Conservation (phyloP, 2,329 filamentous ascomycete genomes). For the Aspergillus sp. region DNA sequence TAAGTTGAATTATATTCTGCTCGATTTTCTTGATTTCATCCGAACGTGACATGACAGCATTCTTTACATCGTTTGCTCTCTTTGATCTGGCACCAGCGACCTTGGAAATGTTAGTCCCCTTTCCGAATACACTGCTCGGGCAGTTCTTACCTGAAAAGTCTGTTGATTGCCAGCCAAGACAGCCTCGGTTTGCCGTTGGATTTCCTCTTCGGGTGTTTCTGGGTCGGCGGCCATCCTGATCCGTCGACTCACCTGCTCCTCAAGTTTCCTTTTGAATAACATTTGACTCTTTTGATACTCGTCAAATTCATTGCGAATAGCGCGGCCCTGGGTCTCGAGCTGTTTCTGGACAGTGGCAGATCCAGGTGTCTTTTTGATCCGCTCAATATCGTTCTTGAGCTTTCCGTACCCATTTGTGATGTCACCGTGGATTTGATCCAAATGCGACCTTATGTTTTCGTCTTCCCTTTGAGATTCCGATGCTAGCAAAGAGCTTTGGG, state of each 20-base stretch:
- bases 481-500: constrained; percentile 72
- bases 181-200: constrained; percentile 74
- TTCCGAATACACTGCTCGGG: not conserved
- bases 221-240: constrained; percentile 80
- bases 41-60: constrained; percentile 78
- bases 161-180: constrained; percentile 64
- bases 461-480: constrained; percentile 69
- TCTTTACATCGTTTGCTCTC: constrained; percentile 76
- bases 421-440: constrained; percentile 72
- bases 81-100: constrained; percentile 55
- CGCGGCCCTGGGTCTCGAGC: constrained; percentile 75
- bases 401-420: constrained; percentile 81
- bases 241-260: constrained; percentile 83
- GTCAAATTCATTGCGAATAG: constrained; percentile 77
- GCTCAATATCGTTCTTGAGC: constrained; percentile 75
- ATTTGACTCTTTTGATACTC: constrained; percentile 79
- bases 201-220: constrained; percentile 74
- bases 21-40: constrained; percentile 86
- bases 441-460: constrained; percentile 57
- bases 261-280: constrained; percentile 74
- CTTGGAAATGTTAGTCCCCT: constrained; percentile 16
- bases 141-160: constrained; percentile 73
- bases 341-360: constrained; percentile 75
- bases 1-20: constrained; percentile 69
- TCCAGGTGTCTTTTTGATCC: constrained; percentile 78